phyloP scores from a whole-genome alignment of 169 alveolate genomes.

The Ichthyophthirius multifiliis region DNA sequence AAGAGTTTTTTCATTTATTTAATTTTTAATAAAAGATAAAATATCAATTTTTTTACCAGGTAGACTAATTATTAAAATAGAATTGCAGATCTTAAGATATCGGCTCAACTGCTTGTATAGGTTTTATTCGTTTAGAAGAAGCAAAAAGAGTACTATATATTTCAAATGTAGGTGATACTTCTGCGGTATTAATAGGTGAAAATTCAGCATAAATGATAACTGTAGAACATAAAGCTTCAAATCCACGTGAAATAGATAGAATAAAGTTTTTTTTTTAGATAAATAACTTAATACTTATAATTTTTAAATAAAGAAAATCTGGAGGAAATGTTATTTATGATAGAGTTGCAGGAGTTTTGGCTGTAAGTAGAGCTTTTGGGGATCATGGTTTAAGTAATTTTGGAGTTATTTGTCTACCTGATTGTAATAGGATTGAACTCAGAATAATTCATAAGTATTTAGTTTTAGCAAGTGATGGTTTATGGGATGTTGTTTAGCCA shows the following conservation, averaged over 20 bases:
- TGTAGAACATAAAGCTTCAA: constrained; percentile 74
- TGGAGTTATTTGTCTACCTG: constrained; percentile 80
- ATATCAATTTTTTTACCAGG: not conserved
- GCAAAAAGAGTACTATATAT: constrained; percentile 54
- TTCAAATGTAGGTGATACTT: constrained; percentile 82
- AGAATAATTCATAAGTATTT: constrained; percentile 68
- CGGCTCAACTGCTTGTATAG: constrained; percentile 37
- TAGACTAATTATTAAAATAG: not conserved
- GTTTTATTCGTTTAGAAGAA: constrained; percentile 36
- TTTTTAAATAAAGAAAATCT: not conserved
- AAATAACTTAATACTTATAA: too few relatives aligned
- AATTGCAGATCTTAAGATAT: not conserved
- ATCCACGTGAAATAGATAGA: constrained; percentile 60
- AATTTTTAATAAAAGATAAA: not conserved
- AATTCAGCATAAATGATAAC: constrained; percentile 56
- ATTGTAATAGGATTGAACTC: constrained; percentile 52
- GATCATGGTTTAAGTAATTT: constrained; percentile 69
- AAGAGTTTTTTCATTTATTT: not conserved
- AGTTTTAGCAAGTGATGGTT: constrained; percentile 82
- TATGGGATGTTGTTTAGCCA: constrained; percentile 77
- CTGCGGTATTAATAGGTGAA: constrained; percentile 71
- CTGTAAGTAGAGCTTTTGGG: constrained; percentile 82
- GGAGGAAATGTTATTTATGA: constrained; percentile 75
- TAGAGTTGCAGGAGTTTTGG: constrained; percentile 77
- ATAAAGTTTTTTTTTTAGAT: not conserved